Base-by-base conservation (phyloP, 2,329 filamentous ascomycete species). In the Xylaria sp. region DNA sequence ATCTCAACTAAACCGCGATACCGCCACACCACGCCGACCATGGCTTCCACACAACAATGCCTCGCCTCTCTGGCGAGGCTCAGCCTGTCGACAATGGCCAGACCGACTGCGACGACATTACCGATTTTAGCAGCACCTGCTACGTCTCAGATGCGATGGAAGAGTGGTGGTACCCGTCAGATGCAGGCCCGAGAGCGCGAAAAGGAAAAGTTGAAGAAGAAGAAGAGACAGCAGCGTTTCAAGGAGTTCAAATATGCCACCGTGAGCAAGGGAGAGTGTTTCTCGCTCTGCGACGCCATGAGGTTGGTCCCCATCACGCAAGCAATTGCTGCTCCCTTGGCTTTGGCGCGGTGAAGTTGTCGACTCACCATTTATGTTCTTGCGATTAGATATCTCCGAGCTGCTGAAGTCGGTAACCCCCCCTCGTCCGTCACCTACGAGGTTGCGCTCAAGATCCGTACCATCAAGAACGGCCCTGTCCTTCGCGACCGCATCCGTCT, bases 231-330 rank as follows among this genome's bases (percentile, higher is more conserved):
- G 70, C 91, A 90, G 76, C 80, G 83, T 9, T 84, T 83, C 63
- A 84, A 83, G 64, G 82, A 85, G 37, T 92, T 86, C 72, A 82
- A 85, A 65, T 79, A 81, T 60, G 80, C 81, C 63, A 79, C 86
- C 63, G 74, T 93, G 64, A 83, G 83, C 63, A 78, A 85, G 65
- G 83, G 85, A 49, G 80, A 91, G 42, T 87, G 90, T 70, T 96
- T 89, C 71, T 84, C 91, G 0, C 80, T 99, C 37, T 89, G 91
- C 66, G 94, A 99, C 78, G 95, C 94, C 13, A 94, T 99, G 85
- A 85, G 92, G 91, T 91, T 76, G 59, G 80, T 71, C 1, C 0
- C 16, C 6, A 42, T 35, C 42, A 11, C 8, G 39, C 16, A 54
- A 30, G 4, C 6, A 5, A 30, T 30, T 30, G 23, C 23, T 30